Conservation (phyloP, 176 grass and related monocot genomes). For the Zoysia pacifica region DNA sequence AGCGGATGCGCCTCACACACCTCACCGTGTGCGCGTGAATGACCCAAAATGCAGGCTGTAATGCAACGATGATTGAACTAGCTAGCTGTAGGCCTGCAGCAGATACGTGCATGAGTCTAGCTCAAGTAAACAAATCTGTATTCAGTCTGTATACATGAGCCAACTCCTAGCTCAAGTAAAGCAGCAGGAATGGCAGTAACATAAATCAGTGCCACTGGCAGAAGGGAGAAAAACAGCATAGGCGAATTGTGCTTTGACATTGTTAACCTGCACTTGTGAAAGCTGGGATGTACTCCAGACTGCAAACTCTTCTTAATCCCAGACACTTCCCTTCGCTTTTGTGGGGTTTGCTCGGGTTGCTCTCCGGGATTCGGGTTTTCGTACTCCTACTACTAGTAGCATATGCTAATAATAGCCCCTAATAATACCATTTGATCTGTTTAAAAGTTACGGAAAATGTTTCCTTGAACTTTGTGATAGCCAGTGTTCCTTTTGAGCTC, state of each 20-base stretch:
- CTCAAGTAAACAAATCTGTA: slow-evolving; percentile 31
- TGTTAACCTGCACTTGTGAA: slow-evolving; percentile 36
- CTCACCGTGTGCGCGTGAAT: slow-evolving; percentile 48
- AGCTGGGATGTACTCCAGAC: slow-evolving; percentile 20
- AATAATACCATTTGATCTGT: too few species aligned
- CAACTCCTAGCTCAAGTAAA: slow-evolving; percentile 8
- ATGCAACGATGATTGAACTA: slow-evolving; percentile 55
- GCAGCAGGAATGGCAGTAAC: slow-evolving; percentile 33
- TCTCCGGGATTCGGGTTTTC: too few species aligned
- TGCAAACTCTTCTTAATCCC: slow-evolving; percentile 26
- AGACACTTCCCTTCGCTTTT: slow-evolving; percentile 5
- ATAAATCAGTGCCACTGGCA: slow-evolving; percentile 45
- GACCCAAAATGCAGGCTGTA: slow-evolving; percentile 40
- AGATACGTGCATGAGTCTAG: slow-evolving; percentile 16
- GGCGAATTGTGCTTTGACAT: slow-evolving; percentile 36
- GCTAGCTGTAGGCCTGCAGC: slow-evolving; percentile 34
- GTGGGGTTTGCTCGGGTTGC: slow-evolving; percentile 1
- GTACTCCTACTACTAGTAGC: too few species aligned
- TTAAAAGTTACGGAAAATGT: too few species aligned
- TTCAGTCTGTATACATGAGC: not conserved
- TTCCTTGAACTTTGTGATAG: too few species aligned
- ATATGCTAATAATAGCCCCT: too few species aligned
- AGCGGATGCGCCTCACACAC: not conserved
- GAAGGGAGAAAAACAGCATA: not conserved
- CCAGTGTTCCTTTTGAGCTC: too few species aligned